Conservation (phyloP, 495 filamentous ascomycete genomes). For the Penicillium bovifimosum region DNA sequence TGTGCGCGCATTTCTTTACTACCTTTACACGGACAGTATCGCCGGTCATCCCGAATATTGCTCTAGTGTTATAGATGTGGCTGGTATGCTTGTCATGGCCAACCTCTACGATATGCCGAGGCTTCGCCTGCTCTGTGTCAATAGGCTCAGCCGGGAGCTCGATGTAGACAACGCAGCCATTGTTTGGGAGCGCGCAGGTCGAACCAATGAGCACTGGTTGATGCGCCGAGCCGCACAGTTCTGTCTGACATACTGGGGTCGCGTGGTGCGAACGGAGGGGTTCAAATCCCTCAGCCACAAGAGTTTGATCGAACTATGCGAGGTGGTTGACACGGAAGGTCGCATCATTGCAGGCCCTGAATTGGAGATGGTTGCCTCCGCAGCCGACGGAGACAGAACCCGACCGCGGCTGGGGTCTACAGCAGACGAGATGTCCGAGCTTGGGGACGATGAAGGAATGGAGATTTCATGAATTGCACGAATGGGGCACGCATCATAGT, state of each 20-base stretch:
- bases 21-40: constrained; percentile 94
- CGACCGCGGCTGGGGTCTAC: constrained; percentile 48
- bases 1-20: constrained; percentile 91
- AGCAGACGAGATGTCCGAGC: constrained; percentile 53
- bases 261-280: constrained; percentile 80
- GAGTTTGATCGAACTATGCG: constrained; percentile 82
- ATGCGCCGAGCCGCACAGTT: constrained; percentile 80
- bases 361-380: constrained; percentile 68
- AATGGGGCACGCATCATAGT: constrained; percentile 22
- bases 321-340: constrained; percentile 86
- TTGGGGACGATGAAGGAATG: constrained; percentile 65
- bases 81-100: constrained; percentile 94
- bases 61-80: constrained; percentile 75
- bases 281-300: constrained; percentile 73
- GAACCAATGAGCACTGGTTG: constrained; percentile 89
- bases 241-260: constrained; percentile 90
- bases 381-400: constrained; percentile 51
- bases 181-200: constrained; percentile 89
- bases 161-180: constrained; percentile 92
- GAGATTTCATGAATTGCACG: constrained; percentile 45
- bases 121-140: constrained; percentile 81
- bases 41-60: constrained; percentile 57
- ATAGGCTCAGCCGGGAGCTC: constrained; percentile 79
- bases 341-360: constrained; percentile 80
- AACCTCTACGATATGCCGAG: constrained; percentile 96